These are phyloP conservation scores for Prillingera fragicola DNA, from an alignment of 1,284 basidiomycete genomes.

Conservation along the genomic window DNA sequence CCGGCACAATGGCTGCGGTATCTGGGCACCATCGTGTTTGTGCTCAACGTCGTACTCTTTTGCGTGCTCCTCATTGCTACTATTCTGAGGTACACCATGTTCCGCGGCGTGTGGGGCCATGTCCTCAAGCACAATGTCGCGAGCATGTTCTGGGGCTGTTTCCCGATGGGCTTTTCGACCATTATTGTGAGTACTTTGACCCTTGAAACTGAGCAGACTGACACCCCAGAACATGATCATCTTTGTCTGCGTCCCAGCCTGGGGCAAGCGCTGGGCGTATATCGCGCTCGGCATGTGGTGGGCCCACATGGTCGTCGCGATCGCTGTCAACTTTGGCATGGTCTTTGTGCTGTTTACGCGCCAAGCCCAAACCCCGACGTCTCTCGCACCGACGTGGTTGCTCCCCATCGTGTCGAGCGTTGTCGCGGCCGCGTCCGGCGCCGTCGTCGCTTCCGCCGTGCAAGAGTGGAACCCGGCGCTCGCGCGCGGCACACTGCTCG, in stretches of 20 bases:
- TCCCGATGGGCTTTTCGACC: slow-evolving; percentile 67
- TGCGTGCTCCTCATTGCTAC: slow-evolving; percentile 54
- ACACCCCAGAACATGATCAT: slow-evolving; percentile 50
- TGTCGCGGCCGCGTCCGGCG: slow-evolving; percentile 63
- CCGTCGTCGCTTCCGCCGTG: slow-evolving; percentile 55
- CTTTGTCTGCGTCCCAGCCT: slow-evolving; percentile 42
- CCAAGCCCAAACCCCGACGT: slow-evolving; percentile 57
- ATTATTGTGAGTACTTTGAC: slow-evolving; percentile 50
- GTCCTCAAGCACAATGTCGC: slow-evolving; percentile 60
- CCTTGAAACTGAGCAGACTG: slow-evolving; percentile 20
- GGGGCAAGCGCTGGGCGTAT: slow-evolving; percentile 57
- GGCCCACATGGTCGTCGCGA: slow-evolving; percentile 57
- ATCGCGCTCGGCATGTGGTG: slow-evolving; percentile 69
- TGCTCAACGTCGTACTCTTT: slow-evolving; percentile 63
- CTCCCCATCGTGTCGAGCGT: slow-evolving; percentile 67
- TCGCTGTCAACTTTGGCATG: slow-evolving; percentile 59
- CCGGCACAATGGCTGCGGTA: slow-evolving; percentile 44
- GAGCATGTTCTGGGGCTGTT: slow-evolving; percentile 62
- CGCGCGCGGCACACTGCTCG: slow-evolving; percentile 56
- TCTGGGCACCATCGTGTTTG: slow-evolving; percentile 55
- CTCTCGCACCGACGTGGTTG: slow-evolving; percentile 61
- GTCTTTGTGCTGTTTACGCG: slow-evolving; percentile 62
- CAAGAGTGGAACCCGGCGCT: slow-evolving; percentile 50
- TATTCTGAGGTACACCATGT: slow-evolving; percentile 54
- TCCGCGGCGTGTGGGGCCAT: slow-evolving; percentile 56